Percentiles rank a stretch among this genome's conserved stretches.
These are phyloP conservation scores for Aureobasidium sp. DNA, from an alignment of 2,329 filamentous ascomycete species.

Conservation along the genomic window DNA sequence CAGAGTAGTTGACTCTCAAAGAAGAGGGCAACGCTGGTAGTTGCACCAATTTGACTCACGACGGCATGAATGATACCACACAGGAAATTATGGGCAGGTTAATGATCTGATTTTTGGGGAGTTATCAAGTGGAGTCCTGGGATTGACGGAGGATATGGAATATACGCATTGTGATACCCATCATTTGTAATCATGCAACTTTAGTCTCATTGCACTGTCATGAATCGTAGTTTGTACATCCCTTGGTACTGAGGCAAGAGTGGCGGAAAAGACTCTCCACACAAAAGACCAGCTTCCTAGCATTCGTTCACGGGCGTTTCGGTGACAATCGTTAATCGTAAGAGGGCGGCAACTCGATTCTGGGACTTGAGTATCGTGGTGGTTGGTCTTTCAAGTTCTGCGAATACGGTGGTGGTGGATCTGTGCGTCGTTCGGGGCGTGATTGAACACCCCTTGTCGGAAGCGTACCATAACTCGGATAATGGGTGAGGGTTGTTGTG, in stretches of 20 bases:
- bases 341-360: not conserved
- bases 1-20: conserved; percentile 11
- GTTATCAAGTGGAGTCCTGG: not conserved
- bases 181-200: not conserved
- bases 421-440: not conserved
- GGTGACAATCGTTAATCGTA: not conserved
- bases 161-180: not conserved
- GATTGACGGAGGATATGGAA: not conserved
- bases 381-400: not conserved
- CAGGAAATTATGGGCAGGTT: not conserved
- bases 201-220: not conserved
- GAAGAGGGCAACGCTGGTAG: not conserved
- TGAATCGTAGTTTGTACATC: not conserved
- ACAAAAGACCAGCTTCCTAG: not conserved
- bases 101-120: not conserved
- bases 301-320: not conserved
- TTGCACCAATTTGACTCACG: not conserved
- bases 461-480: not conserved
- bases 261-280: not conserved
- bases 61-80: not conserved
- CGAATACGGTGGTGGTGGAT: not conserved
- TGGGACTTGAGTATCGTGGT: not conserved
- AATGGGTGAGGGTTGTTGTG: not conserved
- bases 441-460: not conserved
- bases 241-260: too few species aligned